A percentile compares a stretch with the other conserved stretches of the same genome.
These are phyloP conservation scores for Hyaloscypha finlandica DNA, from an alignment of 495 filamentous ascomycete species.

Conservation along the genomic window DNA sequence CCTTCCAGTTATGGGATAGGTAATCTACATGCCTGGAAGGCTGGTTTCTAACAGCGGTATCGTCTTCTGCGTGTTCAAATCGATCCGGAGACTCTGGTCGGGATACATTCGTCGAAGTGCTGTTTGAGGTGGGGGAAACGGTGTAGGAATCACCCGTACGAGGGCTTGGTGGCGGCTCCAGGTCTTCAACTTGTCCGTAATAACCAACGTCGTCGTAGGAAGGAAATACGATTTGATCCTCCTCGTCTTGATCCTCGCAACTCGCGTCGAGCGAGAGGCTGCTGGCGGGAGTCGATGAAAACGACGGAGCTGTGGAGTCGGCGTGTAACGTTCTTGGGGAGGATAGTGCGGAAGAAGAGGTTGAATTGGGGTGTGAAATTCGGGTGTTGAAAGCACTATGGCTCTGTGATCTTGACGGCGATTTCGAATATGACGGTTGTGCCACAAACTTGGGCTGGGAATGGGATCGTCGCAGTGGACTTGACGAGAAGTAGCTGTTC, in stretches of 20 bases:
- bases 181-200: slow-evolving; percentile 45
- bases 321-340: slow-evolving; percentile 30
- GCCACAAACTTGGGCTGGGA: slow-evolving; percentile 30
- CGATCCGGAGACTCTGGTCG: slow-evolving; percentile 47
- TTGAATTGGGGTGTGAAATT: slow-evolving; percentile 25
- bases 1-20: slow-evolving; percentile 90
- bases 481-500: slow-evolving; percentile 28
- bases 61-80: slow-evolving; percentile 69
- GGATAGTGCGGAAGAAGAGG: slow-evolving; percentile 22
- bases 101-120: slow-evolving; percentile 46
- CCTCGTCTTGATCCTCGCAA: slow-evolving; percentile 47
- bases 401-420: slow-evolving; percentile 25
- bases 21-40: slow-evolving; percentile 96
- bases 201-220: slow-evolving; percentile 56
- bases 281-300: slow-evolving; percentile 54
- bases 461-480: slow-evolving; percentile 28
- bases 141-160: slow-evolving; percentile 44
- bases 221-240: slow-evolving; percentile 59
- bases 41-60: slow-evolving; percentile 72
- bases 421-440: slow-evolving; percentile 22
- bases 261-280: slow-evolving; percentile 61
- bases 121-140: slow-evolving; percentile 46
- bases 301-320: slow-evolving; percentile 30
- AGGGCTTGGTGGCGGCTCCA: slow-evolving; percentile 51
- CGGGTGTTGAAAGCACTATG: slow-evolving; percentile 21